Percentiles rank a stretch among this genome's conserved stretches.
These are phyloP conservation scores for Lathyrus aphaca DNA, from an alignment of 306 rosid species.

Conservation along the genomic window DNA sequence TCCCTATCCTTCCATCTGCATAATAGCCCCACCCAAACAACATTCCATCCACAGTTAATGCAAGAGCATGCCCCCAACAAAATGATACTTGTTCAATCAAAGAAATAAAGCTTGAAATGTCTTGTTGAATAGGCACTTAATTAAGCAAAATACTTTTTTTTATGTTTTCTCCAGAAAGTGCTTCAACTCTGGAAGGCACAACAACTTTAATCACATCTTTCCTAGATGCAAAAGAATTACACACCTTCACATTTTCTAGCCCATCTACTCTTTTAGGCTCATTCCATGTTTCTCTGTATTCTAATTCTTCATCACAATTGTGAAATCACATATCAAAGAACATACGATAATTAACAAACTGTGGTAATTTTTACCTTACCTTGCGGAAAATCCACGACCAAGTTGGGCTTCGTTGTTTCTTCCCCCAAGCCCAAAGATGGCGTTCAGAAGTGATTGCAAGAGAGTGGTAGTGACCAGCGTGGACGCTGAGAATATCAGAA, in stretches of 20 bases:
- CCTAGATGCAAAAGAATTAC: constrained; percentile 79
- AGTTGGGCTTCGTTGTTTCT: constrained; percentile 86
- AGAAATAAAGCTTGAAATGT: constrained; percentile 8
- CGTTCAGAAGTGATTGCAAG: constrained; percentile 69
- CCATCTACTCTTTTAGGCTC: constrained; percentile 66
- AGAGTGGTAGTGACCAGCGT: constrained; percentile 89
- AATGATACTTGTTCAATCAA: constrained; percentile 65
- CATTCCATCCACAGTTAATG: constrained; percentile 75
- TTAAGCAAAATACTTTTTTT: constrained; percentile 56
- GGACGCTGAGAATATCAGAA: constrained; percentile 51
- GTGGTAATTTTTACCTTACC: constrained; percentile 36
- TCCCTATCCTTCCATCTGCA: constrained; percentile 84
- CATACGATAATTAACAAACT: too few species aligned
- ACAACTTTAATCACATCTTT: constrained; percentile 54
- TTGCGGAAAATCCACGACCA: constrained; percentile 64
- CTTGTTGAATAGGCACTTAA: background rate
- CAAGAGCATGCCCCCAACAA: constrained; percentile 98
- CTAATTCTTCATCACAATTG: too few species aligned
- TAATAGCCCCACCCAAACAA: constrained; percentile 94
- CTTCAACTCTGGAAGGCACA: constrained; percentile 65
- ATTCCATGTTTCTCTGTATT: constrained; percentile 73
- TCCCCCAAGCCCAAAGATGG: constrained; percentile 91
- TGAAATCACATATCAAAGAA: too few species aligned
- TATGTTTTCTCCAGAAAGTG: constrained; percentile 67
- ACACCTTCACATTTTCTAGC: constrained; percentile 60